These are phyloP conservation scores for Trichomonas gallinae DNA, from an alignment of 208 protist species.

Conservation along the genomic window DNA sequence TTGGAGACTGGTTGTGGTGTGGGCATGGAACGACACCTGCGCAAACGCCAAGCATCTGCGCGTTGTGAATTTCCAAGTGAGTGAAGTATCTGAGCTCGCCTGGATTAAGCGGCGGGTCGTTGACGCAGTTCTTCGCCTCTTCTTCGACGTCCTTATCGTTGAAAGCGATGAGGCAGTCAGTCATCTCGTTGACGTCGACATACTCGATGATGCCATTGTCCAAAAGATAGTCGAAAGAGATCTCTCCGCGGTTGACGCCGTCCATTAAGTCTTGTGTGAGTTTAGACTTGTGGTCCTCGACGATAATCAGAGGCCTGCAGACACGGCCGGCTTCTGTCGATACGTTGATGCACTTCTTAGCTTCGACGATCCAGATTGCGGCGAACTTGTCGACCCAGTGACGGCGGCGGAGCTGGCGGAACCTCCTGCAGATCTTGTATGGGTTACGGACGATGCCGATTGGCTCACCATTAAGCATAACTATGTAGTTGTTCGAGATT, in stretches of 20 bases:
- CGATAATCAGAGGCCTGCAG: constrained; percentile 78
- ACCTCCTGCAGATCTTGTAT: constrained; percentile 43
- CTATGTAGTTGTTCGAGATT: constrained; percentile 33
- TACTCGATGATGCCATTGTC: constrained; percentile 81
- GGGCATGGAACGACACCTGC: constrained; percentile 78
- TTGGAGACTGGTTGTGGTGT: constrained; percentile 99
- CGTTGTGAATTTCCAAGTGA: constrained; percentile 72
- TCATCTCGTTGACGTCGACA: constrained; percentile 98
- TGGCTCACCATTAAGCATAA: constrained; percentile 43
- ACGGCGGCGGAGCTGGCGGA: constrained; percentile 52
- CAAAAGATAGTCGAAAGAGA: constrained; percentile 65
- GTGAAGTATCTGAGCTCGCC: constrained; percentile 43
- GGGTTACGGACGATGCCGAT: constrained; percentile 33
- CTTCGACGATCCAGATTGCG: neutral
- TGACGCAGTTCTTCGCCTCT: constrained; percentile 34
- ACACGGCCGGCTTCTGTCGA: constrained; percentile 68
- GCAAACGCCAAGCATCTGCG: constrained; percentile 61
- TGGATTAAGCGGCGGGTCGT: constrained; percentile 33
- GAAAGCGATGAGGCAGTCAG: constrained; percentile 76
- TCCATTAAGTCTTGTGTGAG: constrained; percentile 43
- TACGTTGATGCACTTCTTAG: constrained; percentile 59
- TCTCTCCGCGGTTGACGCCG: constrained; percentile 26
- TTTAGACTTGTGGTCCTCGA: constrained; percentile 50
- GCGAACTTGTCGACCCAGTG: constrained; percentile 55
- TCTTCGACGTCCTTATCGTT: constrained; percentile 25